Evolutionary conservation across 768 basidiomycete species (phyloP), one percentile per base, ranked within the genome.

Genomic region (Hortiboletus flavorubellus): DNA sequence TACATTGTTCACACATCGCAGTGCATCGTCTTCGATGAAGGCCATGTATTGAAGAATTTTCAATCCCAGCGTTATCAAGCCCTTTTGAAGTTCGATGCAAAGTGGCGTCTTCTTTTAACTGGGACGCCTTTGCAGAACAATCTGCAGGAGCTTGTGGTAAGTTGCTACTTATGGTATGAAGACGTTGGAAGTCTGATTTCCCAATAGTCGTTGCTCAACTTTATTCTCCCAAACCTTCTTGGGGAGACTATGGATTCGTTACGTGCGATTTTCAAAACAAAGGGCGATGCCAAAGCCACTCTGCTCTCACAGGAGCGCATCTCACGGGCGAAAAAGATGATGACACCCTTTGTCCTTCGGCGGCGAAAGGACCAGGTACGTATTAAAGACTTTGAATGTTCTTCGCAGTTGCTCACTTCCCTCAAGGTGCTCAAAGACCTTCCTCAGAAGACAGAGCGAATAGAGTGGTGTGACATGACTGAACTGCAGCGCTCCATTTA

Each of bases 301-400:
- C 72, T 98, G 23, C 85, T 98, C 26, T 91, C 96, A 5, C 88
- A 92, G 66, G 89, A 95, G 68, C 89, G 97, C 47, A 91, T 98
- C 23, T 93, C 91, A 18, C 77, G 95, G 58, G 97, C 97, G 7
- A 96, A 98, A 75, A 93, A 93, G 70, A 98, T 99, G 94, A 93
- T 99, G 90, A 97, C 93, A 8, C 97, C 97, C 0, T 99, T 99
- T 69, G 95, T 98, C 23, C 78, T 99, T 18, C 88, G 97, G n/a
- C 83, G 97, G 55, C 83, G 95, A 63, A 99, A 99, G 73, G 93
- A 95, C 64, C 94, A 97, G 75, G 91, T 84, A 64, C 46, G 76
- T 57, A 35, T n/a, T 12, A 2, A 30, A 47, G 31, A n/a, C 8
- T 16, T 26, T 9, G 47, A 48, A 23, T 30, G n/a, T 33, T 8